phyloP scores from a whole-genome alignment of 2,329 filamentous ascomycete genomes.

The Geosmithia morbida region DNA sequence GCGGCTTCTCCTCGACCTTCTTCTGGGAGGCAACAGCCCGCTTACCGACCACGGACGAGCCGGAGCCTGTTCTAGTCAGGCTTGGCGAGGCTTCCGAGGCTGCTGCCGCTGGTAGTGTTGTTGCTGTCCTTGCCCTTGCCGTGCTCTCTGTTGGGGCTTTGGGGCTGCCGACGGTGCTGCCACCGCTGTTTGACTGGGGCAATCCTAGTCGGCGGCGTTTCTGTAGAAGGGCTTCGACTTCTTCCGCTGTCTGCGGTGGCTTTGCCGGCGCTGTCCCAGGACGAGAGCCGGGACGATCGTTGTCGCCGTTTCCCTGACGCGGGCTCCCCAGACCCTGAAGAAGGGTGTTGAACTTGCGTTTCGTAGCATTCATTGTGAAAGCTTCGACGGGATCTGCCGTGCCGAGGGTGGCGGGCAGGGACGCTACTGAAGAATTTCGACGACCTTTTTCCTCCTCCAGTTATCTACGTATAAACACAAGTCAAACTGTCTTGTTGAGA shows the following conservation, averaged over 20 bases:
- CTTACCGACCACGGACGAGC: not conserved
- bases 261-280: conserved; percentile 7
- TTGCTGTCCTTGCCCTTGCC: no score
- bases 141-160: not conserved
- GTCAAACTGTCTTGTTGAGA: not conserved
- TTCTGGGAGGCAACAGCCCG: not conserved
- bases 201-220: conserved; percentile 39
- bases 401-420: not conserved
- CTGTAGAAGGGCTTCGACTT: conserved; percentile 25
- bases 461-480: not conserved
- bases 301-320: conserved; percentile 29
- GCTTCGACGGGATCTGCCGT: not conserved
- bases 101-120: not conserved
- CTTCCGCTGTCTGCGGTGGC: conserved; percentile 5
- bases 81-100: not conserved
- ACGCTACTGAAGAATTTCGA: not conserved
- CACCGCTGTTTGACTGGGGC: conserved; percentile 1
- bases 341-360: conserved; percentile 68
- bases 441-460: no score
- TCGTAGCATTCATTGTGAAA: conserved; percentile 60
- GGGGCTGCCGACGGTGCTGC: not conserved
- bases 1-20: conserved; percentile 9
- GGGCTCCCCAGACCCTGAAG: conserved; percentile 45
- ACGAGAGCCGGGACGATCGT: conserved; percentile 27
- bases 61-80: not conserved